Conservation (phyloP, 2,329 filamentous ascomycete species). For the Colletotrichum sp. region DNA sequence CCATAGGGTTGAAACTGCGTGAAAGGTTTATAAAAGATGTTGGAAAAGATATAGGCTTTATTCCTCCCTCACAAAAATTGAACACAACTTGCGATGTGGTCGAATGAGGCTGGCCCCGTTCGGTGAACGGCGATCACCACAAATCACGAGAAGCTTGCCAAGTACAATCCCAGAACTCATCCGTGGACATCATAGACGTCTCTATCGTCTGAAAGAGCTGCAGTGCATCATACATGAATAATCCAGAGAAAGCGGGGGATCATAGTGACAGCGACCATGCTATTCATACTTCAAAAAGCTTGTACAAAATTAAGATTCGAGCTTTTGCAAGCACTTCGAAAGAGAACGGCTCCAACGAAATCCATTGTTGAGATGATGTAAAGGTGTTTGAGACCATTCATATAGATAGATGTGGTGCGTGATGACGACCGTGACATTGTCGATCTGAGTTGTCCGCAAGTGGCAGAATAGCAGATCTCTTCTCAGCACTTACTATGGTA, state of each 20-base stretch:
- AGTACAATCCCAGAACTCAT: fast-evolving
- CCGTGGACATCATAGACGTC: fast-evolving
- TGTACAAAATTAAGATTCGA: fast-evolving
- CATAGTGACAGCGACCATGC: not conserved
- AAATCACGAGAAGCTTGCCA: not conserved
- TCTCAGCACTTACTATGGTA: not conserved
- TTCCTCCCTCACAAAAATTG: no score
- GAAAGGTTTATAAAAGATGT: no score
- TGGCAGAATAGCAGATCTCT: fast-evolving
- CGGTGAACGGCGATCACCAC: not conserved
- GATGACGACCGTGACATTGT: no score
- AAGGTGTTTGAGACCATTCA: no score
- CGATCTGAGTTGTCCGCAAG: not conserved
- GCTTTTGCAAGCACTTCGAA: no score
- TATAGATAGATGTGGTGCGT: fast-evolving
- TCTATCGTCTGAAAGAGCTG: not conserved
- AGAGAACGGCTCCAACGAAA: no score
- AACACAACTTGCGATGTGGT: no score
- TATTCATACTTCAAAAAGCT: not conserved
- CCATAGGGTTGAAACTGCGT: no score
- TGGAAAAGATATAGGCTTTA: fast-evolving
- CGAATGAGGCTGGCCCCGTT: not conserved
- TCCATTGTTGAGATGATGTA: no score
- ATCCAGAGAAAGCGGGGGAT: fast-evolving
- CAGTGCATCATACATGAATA: not conserved